phyloP scores from a whole-genome alignment of 768 basidiomycete species.

The Dendrothele bispora region DNA sequence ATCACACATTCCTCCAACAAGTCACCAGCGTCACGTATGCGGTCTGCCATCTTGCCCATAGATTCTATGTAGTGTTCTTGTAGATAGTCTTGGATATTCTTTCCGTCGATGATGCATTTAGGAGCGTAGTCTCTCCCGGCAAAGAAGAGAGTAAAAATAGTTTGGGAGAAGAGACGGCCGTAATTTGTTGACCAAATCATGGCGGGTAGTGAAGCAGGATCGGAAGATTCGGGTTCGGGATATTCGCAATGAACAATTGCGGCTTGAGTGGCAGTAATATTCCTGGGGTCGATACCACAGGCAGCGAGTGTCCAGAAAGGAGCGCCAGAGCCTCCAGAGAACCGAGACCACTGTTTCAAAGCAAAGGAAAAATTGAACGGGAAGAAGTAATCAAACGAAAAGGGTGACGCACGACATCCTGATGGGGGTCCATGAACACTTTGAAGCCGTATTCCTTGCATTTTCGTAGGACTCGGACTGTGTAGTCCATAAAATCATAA shows the following conservation, averaged over 20 bases:
- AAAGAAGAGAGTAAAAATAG: constrained; percentile 93
- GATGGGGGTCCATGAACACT: constrained; percentile 94
- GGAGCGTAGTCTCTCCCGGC: constrained; percentile 90
- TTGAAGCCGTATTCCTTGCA: constrained; percentile 91
- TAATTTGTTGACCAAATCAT: constrained; percentile 99
- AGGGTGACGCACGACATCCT: constrained; percentile 74
- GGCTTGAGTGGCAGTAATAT: constrained; percentile 82
- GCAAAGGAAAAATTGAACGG: constrained; percentile 2
- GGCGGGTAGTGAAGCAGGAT: constrained; percentile 76
- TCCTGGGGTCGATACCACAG: constrained; percentile 85
- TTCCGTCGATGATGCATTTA: constrained; percentile 84
- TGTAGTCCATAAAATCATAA: constrained; percentile 90
- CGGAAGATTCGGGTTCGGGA: constrained; percentile 55
- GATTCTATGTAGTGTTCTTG: constrained; percentile 77
- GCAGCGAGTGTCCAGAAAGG: constrained; percentile 92
- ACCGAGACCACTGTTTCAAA: constrained; percentile 81
- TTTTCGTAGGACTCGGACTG: constrained; percentile 80
- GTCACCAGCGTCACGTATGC: constrained; percentile 71
- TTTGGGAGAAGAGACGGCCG: constrained; percentile 82
- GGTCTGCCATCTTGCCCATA: constrained; percentile 72
- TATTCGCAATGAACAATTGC: constrained; percentile 91
- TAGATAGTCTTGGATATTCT: constrained; percentile 89
- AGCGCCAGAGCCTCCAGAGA: constrained; percentile 91
- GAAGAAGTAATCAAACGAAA: neutral
- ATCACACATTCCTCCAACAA: constrained; percentile 86